Conservation (phyloP, 495 filamentous ascomycete species). For the Aspergillus diversus region DNA sequence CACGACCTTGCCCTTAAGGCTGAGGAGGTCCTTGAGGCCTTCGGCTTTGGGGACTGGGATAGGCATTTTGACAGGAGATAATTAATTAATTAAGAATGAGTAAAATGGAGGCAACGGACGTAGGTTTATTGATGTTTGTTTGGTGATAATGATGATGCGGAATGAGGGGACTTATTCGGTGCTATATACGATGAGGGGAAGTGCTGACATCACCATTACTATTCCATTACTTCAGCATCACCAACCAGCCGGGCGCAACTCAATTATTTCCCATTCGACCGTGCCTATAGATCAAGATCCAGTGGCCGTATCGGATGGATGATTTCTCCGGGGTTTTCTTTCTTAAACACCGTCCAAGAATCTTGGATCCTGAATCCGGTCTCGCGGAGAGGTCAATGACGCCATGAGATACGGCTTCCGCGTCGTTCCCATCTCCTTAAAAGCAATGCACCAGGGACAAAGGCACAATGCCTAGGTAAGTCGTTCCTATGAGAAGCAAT, state of each 20-base stretch:
- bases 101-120: slow-evolving; percentile 1
- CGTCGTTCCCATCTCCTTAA: not conserved
- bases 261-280: too few relatives aligned
- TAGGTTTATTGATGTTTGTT: not conserved
- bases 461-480: not conserved
- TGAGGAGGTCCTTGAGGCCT: slow-evolving; percentile 65
- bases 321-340: too few relatives aligned
- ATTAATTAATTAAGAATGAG: slow-evolving; percentile 7
- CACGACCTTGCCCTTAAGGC: slow-evolving; percentile 75
- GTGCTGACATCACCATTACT: slow-evolving; percentile 14
- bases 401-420: not conserved
- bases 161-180: not conserved
- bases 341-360: too few relatives aligned
- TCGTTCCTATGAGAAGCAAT: not conserved
- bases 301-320: too few relatives aligned
- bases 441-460: not conserved
- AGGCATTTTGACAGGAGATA: slow-evolving; percentile 41
- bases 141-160: too few relatives aligned
- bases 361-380: not conserved
- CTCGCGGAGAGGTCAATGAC: not conserved
- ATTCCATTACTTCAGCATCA: not conserved
- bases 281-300: too few relatives aligned
- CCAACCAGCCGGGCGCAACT: not conserved
- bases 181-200: not conserved
- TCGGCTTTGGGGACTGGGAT: slow-evolving; percentile 61